Base-by-base conservation (phyloP, 2,329 filamentous ascomycete genomes). In the Colletotrichum sp. region DNA sequence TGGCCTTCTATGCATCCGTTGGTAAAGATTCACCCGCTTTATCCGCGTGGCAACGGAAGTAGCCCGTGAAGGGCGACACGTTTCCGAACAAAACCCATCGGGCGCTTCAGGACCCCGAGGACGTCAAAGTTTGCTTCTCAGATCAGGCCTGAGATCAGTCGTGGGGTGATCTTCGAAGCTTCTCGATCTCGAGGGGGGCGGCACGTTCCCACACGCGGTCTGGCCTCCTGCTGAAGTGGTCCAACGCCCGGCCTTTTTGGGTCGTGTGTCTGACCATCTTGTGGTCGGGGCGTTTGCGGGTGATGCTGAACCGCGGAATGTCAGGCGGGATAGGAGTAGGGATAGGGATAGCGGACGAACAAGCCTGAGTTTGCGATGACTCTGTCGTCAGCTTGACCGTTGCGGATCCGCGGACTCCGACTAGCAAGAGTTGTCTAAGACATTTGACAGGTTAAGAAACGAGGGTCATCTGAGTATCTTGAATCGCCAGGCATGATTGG, bases 151-250 rank as follows among this genome's bases (percentile, higher is more conserved):
- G 26, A 66, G 26, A 49, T 34, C 13, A 68, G 26, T 8, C 36
- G 21, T 60, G 70, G 62, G 49, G 63, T 69, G 49, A 65, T 69
- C 24, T 60, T 52, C 44, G n/a, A 76, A 73, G 63, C 73, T 73
- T 73, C 34, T 59, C 26, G 26, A 70, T 39, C 28, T 28, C 26
- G 12, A 32, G 8, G 18, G 16, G 9, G 55, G n/a, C 63, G 18
- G 39, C 63, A 64, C 70, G 24, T 28, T 21, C 69, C 68, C 18
- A 32, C 6, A 4, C 24, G 62, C 13, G 68, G 68, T 52, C 62
- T 66, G 60, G 21, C 28, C 52, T 24, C 28, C 28, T 36, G 30
- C 28, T 34, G 36, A 21, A 24, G 44, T 72, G 32, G 64, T 59
- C 21, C 49, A 66, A 69, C n/a, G 32, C 69, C 59, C 59, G 60